These are phyloP conservation scores for Curvularia spicifera DNA, from an alignment of 2,329 filamentous ascomycete species.

Conservation along the genomic window DNA sequence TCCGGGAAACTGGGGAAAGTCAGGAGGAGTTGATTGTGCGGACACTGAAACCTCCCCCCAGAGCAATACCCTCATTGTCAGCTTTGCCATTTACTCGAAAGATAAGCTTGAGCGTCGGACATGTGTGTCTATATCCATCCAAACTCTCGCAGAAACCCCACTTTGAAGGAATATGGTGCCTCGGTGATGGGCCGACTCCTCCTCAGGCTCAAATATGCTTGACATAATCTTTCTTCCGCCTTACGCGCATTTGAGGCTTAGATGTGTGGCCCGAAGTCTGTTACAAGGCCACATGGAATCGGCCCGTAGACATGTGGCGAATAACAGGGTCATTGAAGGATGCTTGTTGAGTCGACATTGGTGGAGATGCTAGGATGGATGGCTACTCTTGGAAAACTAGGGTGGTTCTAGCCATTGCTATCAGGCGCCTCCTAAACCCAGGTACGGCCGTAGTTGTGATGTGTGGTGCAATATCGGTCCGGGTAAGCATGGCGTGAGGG, in stretches of 20 bases:
- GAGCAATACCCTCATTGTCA: not conserved
- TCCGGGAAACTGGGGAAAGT: not conserved
- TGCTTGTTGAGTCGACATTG: not conserved
- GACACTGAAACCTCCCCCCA: not conserved
- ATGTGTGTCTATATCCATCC: not conserved
- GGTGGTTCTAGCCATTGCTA: not conserved
- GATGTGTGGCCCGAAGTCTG: too few species aligned
- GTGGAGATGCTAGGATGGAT: not conserved
- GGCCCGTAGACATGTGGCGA: not conserved
- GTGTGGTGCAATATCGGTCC: not conserved
- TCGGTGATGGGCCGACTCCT: not conserved
- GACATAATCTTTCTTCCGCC: not conserved
- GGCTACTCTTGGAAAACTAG: not conserved
- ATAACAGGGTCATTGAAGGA: not conserved
- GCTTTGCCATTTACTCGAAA: not conserved
- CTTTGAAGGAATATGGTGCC: not conserved
- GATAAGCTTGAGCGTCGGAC: not conserved
- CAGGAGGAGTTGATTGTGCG: not conserved
- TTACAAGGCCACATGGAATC: not conserved
- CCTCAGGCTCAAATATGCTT: not conserved
- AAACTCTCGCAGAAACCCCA: not conserved
- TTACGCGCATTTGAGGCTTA: not conserved
- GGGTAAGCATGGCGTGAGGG: not conserved
- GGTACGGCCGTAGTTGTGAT: not conserved
- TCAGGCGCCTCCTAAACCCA: not conserved